phyloP scores from a whole-genome alignment of 208 protist genomes.

The Phytomonas francai region DNA sequence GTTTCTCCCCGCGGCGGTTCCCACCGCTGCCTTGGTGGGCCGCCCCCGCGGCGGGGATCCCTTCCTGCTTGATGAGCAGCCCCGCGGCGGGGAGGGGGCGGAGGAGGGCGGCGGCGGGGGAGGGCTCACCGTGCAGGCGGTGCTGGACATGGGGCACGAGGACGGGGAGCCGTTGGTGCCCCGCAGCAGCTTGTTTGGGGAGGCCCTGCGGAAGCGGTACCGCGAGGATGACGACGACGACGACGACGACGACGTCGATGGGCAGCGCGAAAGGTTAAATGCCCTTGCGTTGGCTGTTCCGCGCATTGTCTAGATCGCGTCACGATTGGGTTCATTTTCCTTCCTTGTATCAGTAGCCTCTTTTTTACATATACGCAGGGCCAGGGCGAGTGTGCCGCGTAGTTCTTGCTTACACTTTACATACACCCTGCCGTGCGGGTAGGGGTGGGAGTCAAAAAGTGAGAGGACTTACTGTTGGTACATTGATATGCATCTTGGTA shows the following conservation, averaged over 20 bases:
- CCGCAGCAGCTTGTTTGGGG: slow-evolving; percentile 48
- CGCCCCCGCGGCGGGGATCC: slow-evolving; percentile 16
- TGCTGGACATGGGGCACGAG: slow-evolving; percentile 44
- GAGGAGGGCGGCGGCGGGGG: background rate
- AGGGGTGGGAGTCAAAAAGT: background rate
- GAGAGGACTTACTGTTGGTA: background rate
- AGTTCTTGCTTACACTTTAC: background rate
- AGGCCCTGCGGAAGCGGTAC: slow-evolving; percentile 75
- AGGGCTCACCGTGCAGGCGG: slow-evolving; percentile 29
- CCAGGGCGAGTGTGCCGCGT: too few relatives aligned
- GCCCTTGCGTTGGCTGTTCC: background rate
- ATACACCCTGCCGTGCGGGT: background rate
- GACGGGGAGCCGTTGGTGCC: slow-evolving; percentile 18
- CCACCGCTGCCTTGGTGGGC: background rate
- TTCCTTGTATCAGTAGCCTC: background rate
- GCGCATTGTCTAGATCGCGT: background rate
- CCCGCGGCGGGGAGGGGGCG: background rate
- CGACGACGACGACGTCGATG: slow-evolving; percentile 16
- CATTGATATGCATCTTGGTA: background rate
- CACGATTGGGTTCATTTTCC: background rate
- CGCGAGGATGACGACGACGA: slow-evolving; percentile 64
- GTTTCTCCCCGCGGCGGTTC: background rate
- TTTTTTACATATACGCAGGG: background rate
- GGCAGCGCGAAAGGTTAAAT: too few relatives aligned
- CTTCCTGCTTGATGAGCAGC: slow-evolving; percentile 16